Conservation (phyloP, 495 filamentous ascomycete species). For the Aspergillus sclerotiicarbonarius region DNA sequence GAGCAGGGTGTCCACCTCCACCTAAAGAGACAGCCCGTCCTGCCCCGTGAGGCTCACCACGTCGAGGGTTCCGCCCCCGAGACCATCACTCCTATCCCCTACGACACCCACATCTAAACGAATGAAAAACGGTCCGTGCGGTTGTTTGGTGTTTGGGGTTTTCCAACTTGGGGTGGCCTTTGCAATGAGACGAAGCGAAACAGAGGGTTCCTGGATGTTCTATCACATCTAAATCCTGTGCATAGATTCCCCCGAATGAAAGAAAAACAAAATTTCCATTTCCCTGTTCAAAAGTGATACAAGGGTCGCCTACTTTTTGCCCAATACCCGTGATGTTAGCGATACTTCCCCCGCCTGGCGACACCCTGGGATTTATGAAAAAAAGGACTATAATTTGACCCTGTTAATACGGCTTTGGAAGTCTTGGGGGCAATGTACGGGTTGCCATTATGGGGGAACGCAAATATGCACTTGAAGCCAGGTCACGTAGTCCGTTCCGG, state of each 20-base stretch:
- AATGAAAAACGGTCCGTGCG: conserved; percentile 39
- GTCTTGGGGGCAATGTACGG: no score
- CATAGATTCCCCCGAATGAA: conserved; percentile 55
- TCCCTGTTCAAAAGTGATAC: conserved; percentile 20
- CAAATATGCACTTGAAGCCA: no score
- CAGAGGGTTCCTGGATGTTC: conserved; percentile 39
- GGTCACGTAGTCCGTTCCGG: no score
- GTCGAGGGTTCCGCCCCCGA: conserved; percentile 82
- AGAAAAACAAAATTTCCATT: conserved; percentile 47
- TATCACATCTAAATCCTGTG: conserved; percentile 45
- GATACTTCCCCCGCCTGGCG: background rate
- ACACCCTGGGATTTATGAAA: background rate
- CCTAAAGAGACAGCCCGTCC: conserved; percentile 84
- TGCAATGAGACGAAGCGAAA: conserved; percentile 46
- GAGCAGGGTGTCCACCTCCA: conserved; percentile 77
- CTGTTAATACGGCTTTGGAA: background rate
- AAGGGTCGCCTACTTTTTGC: background rate
- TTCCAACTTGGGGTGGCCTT: conserved; percentile 38
- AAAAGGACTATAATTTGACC: background rate
- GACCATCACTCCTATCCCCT: conserved; percentile 86
- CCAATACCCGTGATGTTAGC: background rate
- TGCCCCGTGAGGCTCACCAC: conserved; percentile 75
- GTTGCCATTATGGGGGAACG: no score
- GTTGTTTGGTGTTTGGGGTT: conserved; percentile 50
- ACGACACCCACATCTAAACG: conserved; percentile 96